Evolutionary conservation across 257 asterid genomes (phyloP).

Genomic region (Coffea eugenioides): DNA sequence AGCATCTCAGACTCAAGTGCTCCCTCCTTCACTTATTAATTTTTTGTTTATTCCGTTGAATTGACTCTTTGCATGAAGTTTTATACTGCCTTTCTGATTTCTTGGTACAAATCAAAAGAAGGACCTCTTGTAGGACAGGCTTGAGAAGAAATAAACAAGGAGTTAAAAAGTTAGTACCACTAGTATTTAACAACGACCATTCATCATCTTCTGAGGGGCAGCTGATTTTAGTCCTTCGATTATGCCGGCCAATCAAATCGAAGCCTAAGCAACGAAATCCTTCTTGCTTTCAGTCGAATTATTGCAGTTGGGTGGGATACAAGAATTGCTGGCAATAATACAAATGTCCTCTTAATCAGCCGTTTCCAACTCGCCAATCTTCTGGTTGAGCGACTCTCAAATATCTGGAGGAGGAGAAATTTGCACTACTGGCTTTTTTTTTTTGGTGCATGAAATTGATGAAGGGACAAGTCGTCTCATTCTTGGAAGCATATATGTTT

Average conservation of each 20-base stretch:
- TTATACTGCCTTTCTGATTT: too few species aligned
- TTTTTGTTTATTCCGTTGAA: too few species aligned
- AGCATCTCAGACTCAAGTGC: too few species aligned
- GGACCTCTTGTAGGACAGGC: too few species aligned
- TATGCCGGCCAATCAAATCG: background rate
- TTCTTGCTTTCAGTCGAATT: background rate
- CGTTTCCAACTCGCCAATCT: background rate
- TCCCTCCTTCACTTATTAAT: too few species aligned
- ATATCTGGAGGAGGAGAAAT: background rate
- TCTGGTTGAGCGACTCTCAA: constrained; percentile 7
- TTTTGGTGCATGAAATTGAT: background rate
- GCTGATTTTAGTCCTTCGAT: background rate
- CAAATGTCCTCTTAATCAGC: constrained; percentile 2
- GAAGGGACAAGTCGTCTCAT: background rate
- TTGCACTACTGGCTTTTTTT: too few species aligned
- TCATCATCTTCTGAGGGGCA: background rate
- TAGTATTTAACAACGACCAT: too few species aligned
- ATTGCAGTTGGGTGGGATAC: constrained; percentile 20
- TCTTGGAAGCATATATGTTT: background rate
- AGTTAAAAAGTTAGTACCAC: too few species aligned
- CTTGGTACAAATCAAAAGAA: too few species aligned
- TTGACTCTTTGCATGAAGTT: too few species aligned
- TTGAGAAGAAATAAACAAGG: too few species aligned
- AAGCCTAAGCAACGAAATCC: background rate
- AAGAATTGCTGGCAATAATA: constrained; percentile 14